These are phyloP conservation scores for Metschnikowia similis DNA, from an alignment of 805 yeast species.

Conservation along the genomic window DNA sequence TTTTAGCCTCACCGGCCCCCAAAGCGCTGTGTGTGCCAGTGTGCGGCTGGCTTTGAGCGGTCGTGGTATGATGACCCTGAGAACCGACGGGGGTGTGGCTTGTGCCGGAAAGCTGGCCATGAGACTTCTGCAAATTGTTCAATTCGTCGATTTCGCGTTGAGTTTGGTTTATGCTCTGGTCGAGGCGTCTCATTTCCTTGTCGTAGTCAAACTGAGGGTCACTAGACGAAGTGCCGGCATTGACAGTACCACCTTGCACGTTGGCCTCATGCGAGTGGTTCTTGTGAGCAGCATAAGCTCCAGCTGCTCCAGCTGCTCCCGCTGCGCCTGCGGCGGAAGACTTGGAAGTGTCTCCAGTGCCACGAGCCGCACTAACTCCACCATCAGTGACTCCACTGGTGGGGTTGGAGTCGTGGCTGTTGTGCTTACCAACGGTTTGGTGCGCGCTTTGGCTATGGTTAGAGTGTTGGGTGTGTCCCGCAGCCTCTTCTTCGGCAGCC, in stretches of 20 bases:
- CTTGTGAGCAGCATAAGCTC: slow-evolving; percentile 6
- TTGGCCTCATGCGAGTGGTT: neutral
- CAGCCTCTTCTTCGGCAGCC: slow-evolving; percentile 18
- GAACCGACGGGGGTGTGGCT: neutral
- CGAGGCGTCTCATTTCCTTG: slow-evolving; percentile 21
- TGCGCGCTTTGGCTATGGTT: neutral
- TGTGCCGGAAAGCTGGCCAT: neutral
- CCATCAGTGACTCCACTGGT: too few species aligned
- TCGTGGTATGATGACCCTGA: neutral
- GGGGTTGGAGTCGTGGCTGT: neutral
- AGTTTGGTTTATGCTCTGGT: slow-evolving; percentile 22
- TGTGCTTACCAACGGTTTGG: neutral
- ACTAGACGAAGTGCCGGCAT: slow-evolving; percentile 13
- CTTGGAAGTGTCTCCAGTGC: neutral
- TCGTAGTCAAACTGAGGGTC: slow-evolving; percentile 20
- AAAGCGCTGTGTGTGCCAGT: slow-evolving; percentile 14
- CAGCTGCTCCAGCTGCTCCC: neutral
- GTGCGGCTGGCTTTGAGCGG: neutral
- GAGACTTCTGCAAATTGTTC: neutral
- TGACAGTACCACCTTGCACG: neutral
- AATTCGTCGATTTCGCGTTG: slow-evolving; percentile 22
- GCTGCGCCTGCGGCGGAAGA: neutral
- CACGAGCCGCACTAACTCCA: neutral
- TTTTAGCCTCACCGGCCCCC: slow-evolving; percentile 13
- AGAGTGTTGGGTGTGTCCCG: neutral